A percentile compares a stretch with the other conserved stretches of the same genome.
Conservation (phyloP, 2,329 filamentous ascomycete species). For the Monosporascus ibericus region DNA sequence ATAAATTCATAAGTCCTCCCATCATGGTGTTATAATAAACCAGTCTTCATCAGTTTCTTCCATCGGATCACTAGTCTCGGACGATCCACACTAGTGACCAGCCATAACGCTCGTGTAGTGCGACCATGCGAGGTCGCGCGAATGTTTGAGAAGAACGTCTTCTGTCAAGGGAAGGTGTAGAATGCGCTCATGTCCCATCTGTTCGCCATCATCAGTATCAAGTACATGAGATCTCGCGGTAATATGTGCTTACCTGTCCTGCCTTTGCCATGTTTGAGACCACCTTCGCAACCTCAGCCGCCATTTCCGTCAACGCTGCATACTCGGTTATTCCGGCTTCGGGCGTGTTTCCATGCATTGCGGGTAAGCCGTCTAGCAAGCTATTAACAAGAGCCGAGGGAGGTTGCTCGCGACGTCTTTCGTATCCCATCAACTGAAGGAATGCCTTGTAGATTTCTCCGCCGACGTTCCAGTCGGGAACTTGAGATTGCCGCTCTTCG, state of each 20-base stretch:
- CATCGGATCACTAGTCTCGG: not conserved
- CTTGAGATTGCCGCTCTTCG: slow-evolving; percentile 50
- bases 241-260: slow-evolving; percentile 21
- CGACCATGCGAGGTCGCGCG: slow-evolving; percentile 25
- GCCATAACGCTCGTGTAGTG: slow-evolving; percentile 25
- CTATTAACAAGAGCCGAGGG: slow-evolving; percentile 46
- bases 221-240: not conserved
- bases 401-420: slow-evolving; percentile 30
- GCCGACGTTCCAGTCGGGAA: slow-evolving; percentile 70
- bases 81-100: slow-evolving; percentile 13
- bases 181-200: slow-evolving; percentile 26
- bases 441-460: slow-evolving; percentile 72
- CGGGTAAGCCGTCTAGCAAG: slow-evolving; percentile 50
- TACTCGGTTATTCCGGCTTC: slow-evolving; percentile 26
- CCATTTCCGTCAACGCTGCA: slow-evolving; percentile 28
- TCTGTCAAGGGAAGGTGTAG: slow-evolving; percentile 27
- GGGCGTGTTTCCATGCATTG: slow-evolving; percentile 40
- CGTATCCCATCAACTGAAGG: slow-evolving; percentile 42
- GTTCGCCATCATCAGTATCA: slow-evolving; percentile 11
- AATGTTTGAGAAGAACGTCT: slow-evolving; percentile 27
- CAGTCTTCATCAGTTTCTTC: not conserved
- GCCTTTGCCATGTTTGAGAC: slow-evolving; percentile 22
- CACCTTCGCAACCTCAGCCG: slow-evolving; percentile 26
- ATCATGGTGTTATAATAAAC: too few species aligned
- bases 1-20: too few species aligned